These are phyloP conservation scores for Ascochyta pisi DNA, from an alignment of 2,329 filamentous ascomycete species.

Conservation along the genomic window DNA sequence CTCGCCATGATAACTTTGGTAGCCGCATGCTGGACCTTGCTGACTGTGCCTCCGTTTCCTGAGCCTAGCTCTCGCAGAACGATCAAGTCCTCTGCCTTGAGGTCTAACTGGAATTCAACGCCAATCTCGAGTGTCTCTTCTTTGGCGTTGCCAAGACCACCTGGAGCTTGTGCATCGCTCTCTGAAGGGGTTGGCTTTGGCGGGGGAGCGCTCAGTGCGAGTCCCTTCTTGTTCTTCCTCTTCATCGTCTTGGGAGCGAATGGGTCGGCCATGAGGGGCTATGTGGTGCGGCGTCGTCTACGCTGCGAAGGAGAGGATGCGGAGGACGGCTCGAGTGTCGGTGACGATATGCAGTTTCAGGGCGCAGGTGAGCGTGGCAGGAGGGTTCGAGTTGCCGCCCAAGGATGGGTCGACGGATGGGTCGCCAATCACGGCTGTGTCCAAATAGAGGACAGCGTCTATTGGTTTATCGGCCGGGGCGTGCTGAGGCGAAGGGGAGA, in stretches of 20 bases:
- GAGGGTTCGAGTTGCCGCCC: constrained; percentile 45
- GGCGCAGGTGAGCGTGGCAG: constrained; percentile 11
- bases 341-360: constrained; percentile 5
- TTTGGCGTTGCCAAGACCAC: constrained; percentile 64
- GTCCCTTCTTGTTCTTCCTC: constrained; percentile 98
- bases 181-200: constrained; percentile 76
- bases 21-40: constrained; percentile 93
- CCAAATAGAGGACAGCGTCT: constrained; percentile 48
- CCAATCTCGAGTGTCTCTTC: constrained; percentile 91
- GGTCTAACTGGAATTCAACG: constrained; percentile 92
- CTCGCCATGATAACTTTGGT: constrained; percentile 97
- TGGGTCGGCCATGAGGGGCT: constrained; percentile 61
- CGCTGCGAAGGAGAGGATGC: constrained; percentile 2
- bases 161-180: constrained; percentile 69
- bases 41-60: constrained; percentile 97
- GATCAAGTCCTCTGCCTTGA: constrained; percentile 89
- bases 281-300: constrained; percentile 10
- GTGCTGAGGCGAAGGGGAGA: constrained; percentile 28
- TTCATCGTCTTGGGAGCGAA: constrained; percentile 84
- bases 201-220: constrained; percentile 81
- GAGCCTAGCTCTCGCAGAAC: constrained; percentile 93
- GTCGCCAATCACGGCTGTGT: constrained; percentile 47
- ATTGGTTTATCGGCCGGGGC: constrained; percentile 47
- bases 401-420: constrained; percentile 41
- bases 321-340: not conserved